These are phyloP conservation scores for Climacium dendroides DNA, from an alignment of 225 moss, liverwort and hornwort genomes.

Conservation along the genomic window DNA sequence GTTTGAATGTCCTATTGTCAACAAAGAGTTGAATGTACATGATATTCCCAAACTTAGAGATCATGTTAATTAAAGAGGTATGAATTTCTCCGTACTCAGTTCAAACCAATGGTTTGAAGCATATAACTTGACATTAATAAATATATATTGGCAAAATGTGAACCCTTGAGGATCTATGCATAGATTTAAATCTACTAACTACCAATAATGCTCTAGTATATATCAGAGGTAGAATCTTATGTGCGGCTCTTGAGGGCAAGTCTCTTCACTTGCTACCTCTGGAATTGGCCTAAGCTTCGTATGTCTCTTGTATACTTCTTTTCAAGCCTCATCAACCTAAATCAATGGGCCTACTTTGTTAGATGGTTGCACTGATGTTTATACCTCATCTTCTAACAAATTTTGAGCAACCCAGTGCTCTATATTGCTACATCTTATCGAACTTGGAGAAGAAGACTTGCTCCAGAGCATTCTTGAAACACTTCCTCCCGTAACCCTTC, in stretches of 20 bases:
- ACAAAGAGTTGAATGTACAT: neutral
- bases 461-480: conserved; percentile 31
- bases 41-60: neutral
- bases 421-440: conserved; percentile 19
- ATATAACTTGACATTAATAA: neutral
- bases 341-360: conserved; percentile 12
- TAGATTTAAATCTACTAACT: neutral
- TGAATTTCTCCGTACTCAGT: neutral
- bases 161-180: neutral
- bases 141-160: neutral
- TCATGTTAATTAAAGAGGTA: neutral
- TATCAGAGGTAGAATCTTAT: conserved; percentile 13
- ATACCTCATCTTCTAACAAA: neutral
- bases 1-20: neutral
- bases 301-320: neutral
- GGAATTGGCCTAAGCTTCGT: neutral
- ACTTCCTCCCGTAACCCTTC: conserved; percentile 17
- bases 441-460: conserved; percentile 31
- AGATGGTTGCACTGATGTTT: conserved; percentile 7
- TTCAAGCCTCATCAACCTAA: conserved; percentile 2
- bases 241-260: neutral
- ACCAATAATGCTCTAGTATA: neutral
- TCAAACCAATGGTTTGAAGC: neutral
- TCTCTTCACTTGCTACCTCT: conserved; percentile 1
- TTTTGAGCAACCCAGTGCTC: neutral